Base-by-base conservation (phyloP, 192 early-diverging fungal species). In the Phlyctochytrium planicorne region DNA sequence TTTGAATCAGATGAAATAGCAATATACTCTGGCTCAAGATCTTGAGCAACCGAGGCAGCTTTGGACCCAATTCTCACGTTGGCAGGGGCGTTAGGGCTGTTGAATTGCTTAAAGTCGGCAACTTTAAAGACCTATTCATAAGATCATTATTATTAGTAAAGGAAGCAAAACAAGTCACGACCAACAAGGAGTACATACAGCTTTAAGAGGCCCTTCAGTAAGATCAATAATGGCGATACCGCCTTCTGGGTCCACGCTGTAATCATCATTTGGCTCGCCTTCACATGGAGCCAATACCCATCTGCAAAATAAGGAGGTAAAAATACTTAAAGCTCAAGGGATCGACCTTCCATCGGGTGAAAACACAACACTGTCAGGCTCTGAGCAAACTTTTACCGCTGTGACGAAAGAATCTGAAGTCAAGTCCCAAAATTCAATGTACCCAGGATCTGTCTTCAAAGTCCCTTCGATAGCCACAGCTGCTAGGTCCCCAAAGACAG, bases 401-500 rank as follows among this genome's bases (percentile, higher is more conserved):
- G 6, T 47, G 40, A 47, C 20, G 40, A 47, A 47, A 20, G 40
- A 14, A 20, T 6, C 40, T 6, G 40, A 14, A 20, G 40, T 47
- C 40, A 47, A 20, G 40, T 47, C 40, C 40, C 40, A 47, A 20
- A 47, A 47, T 47, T 47, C 40, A 47, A 47, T 47, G 40, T 47
- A 47, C 6, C 40, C 40, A 47, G 40, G 40, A 20, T 47, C 40
- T 6, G 40, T 47, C 40, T 47, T 47, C 10, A 47, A 6, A 6
- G 6, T 47, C 10, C 40, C 40, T 20, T 47, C 40, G 40, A 47
- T 20, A 20, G 40, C 40, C 6, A 47, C 20, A 20, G 40, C 40
- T 14, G 40, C 40, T 20, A 47, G 10, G 40, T 47, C 20, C 10
- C 20, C 40, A 20, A 14, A 47, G 40, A 47, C 40, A 20, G 6